Evolutionary conservation across 352 stramenopile species (phyloP), one percentile per base, ranked within the genome.

Genomic region (Aphanomyces euteiches): DNA sequence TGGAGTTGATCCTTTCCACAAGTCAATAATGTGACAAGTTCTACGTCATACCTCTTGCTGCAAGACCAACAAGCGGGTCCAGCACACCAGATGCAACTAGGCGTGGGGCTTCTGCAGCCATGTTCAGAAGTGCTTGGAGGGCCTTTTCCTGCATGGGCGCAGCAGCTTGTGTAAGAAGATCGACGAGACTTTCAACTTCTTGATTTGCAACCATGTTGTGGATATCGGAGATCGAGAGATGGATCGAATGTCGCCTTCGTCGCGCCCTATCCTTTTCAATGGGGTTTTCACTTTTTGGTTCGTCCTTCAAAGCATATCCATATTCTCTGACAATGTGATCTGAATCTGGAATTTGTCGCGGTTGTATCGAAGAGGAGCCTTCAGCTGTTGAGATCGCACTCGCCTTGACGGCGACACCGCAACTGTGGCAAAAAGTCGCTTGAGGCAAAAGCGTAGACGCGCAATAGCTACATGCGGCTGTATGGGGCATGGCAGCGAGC

Each of bases 181-280:
- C 15, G 4, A 66, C 15, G 5, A 66, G 57, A 10, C 37, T 36
- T 5, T 47, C 37, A 13, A 66, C 39, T 13, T 66, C 57, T 12
- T 66, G 37, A 7, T 19, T 53, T 5, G 39, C 37, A n/a, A 66
- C 57, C 15, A 66, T 66, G 5, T 5, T 28, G 36, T 66, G 37
- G 17, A 66, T 38, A 21, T 66, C 57, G 4, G 57, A 66, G 15
- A 28, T 66, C 37, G 57, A 66, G 28, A 66, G 39, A 34, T 50
- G 57, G 4, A 50, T 19, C 57, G 57, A 66, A 12, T 34, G 37
- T 13, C 57, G 57, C 10, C 17, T 38, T 7, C 7, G 37, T 13
- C 40, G 57, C 57, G 37, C 53, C 4, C 7, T n/a, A 36, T 21
- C 41, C 34, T 41, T 66, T 38, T 47, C 37, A 1, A 6, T n/a